Evolutionary conservation across 2,329 filamentous ascomycete species (phyloP).

Genomic region (Zasmidium citrigriseum): DNA sequence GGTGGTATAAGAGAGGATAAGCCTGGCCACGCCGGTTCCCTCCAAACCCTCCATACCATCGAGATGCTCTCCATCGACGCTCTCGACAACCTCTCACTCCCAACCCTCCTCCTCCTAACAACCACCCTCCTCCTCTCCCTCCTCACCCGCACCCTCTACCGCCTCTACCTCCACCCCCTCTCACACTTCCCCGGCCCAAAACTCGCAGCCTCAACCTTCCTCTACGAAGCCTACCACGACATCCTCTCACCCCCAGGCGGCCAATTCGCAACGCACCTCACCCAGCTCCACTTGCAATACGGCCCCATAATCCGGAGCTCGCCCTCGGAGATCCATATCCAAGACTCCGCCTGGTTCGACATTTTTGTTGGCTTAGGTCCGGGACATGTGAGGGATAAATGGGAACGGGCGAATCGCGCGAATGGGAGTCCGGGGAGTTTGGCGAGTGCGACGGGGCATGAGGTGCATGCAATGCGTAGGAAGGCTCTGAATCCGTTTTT

Average conservation of each 20-base stretch:
- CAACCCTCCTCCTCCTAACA: not conserved
- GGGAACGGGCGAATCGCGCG: conserved; percentile 6
- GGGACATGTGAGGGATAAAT: conserved; percentile 5
- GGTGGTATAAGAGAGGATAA: too few species aligned
- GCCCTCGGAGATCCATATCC: conserved; percentile 11
- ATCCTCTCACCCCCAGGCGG: conserved; percentile 4
- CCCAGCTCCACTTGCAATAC: conserved; percentile 8
- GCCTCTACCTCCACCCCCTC: conserved; percentile 35
- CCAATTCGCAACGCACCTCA: conserved; percentile 6
- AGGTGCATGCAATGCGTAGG: conserved; percentile 4
- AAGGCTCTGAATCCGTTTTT: conserved; percentile 12
- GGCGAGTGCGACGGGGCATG: conserved; percentile 2
- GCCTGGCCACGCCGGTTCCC: too few species aligned
- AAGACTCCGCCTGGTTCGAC: conserved; percentile 10
- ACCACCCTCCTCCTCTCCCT: not conserved
- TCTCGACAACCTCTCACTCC: not conserved
- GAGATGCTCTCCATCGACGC: too few species aligned
- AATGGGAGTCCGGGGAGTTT: conserved; percentile 5
- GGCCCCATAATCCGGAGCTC: conserved; percentile 13
- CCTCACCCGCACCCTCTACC: conserved; percentile 13
- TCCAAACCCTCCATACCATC: too few species aligned
- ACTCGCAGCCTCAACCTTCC: conserved; percentile 34
- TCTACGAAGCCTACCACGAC: conserved; percentile 17
- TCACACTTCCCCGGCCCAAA: conserved; percentile 36
- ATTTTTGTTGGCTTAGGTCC: conserved; percentile 7